Evolutionary conservation across 2,329 filamentous ascomycete genomes (phyloP), one percentile per base, ranked within the genome.

Genomic region (Dichotomopilus funicola): DNA sequence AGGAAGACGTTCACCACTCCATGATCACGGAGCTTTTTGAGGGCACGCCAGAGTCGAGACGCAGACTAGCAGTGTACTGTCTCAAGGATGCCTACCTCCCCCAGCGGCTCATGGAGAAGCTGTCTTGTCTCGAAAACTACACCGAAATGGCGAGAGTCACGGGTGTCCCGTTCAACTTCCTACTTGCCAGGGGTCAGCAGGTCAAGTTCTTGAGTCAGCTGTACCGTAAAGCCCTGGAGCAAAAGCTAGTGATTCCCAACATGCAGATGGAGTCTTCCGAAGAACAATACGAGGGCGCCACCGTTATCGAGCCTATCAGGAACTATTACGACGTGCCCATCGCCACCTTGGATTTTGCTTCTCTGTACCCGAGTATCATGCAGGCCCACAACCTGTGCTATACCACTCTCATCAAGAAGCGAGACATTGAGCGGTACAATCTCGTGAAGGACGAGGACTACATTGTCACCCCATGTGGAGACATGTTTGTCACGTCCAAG

Each of bases 121-220:
- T 99, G 33, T 97, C 95, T 68, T 97, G 94, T 72, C 78, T 99
- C n/a, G 88, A 96, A 72, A 99, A 99, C 70, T 97, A 97, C 67
- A 97, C 94, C 0, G 94, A 99, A 73, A 99, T 99, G 94, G 92
- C 94, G 56, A 94, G 94, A 82, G 94, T 99, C 72, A 99, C 95
- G 33, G 94, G 94, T 64, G 92, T 99, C 4, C 94, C 94, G 0
- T 99, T 99, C 77, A 97, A 96, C 68, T 95, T 87, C 67, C 79
- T 99, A 45, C 80, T 99, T 1, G 85, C 94, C 31, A 85, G 91
- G 67, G 94, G 94, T 45, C 94, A 99, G 70, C 95, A 99, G 72
- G 86, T 99, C 69, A 96, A 96, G 67, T 99, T 99, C 73, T 83
- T 99, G 73, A 97, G 91, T 69, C 94, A 99, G 68, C 78, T 99